These are phyloP conservation scores for Phaffomyces thermotolerans DNA, from an alignment of 805 yeast species.

Conservation along the genomic window DNA sequence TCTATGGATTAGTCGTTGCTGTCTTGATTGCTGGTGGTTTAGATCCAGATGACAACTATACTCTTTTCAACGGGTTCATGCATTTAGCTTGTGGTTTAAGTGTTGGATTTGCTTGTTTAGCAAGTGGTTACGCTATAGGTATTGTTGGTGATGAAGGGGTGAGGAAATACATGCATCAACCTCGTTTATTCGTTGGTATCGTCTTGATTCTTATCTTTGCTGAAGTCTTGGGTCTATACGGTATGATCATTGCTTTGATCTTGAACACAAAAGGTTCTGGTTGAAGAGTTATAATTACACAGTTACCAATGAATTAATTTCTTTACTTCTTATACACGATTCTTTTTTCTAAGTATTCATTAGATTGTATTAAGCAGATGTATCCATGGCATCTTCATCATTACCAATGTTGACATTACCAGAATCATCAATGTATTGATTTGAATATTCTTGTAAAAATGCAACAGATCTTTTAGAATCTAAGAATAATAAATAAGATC, in stretches of 20 bases:
- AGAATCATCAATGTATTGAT: slow-evolving; percentile 68
- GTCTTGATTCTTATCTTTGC: slow-evolving; percentile 85
- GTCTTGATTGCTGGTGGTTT: slow-evolving; percentile 91
- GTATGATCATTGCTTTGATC: slow-evolving; percentile 91
- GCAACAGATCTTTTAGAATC: slow-evolving; percentile 88
- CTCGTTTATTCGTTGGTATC: slow-evolving; percentile 82
- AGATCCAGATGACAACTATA: slow-evolving; percentile 69
- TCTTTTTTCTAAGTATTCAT: too few relatives aligned
- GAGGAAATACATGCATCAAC: slow-evolving; percentile 81
- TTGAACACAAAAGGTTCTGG: slow-evolving; percentile 84
- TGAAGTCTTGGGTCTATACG: slow-evolving; percentile 85
- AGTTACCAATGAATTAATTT: too few relatives aligned
- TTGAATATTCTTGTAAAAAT: slow-evolving; percentile 62
- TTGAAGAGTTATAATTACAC: slow-evolving; percentile 16
- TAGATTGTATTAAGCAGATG: slow-evolving; percentile 18
- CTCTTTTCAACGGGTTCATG: slow-evolving; percentile 95
- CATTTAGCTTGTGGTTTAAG: slow-evolving; percentile 93
- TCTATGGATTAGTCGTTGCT: slow-evolving; percentile 93
- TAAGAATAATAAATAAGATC: slow-evolving; percentile 78
- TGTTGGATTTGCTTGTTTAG: slow-evolving; percentile 94
- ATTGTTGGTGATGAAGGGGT: slow-evolving; percentile 93
- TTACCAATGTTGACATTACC: slow-evolving; percentile 61
- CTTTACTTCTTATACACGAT: neutral
- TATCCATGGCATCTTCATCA: slow-evolving; percentile 33
- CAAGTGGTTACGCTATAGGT: slow-evolving; percentile 95